A percentile compares a stretch with the other conserved stretches of the same genome.
phyloP scores from a whole-genome alignment of 2,329 filamentous ascomycete species.

The Epichloe sylvatica region DNA sequence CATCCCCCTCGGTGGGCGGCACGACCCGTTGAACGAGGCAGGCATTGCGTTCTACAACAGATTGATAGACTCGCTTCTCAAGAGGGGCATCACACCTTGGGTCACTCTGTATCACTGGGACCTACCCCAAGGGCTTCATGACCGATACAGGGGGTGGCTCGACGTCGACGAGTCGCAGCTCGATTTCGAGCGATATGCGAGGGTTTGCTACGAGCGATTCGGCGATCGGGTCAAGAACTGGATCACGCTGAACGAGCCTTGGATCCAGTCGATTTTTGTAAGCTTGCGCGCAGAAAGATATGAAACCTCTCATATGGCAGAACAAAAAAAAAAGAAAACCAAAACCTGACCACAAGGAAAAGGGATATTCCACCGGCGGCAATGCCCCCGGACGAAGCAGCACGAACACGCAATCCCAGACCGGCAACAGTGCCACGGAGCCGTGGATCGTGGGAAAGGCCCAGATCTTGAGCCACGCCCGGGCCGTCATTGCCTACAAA shows the following conservation, averaged over 20 bases:
- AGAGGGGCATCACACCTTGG: constrained; percentile 44
- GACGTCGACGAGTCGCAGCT: constrained; percentile 17
- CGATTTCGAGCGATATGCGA: constrained; percentile 24
- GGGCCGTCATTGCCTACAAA: constrained; percentile 19
- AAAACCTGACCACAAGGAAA: neutral
- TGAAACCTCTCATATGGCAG: neutral
- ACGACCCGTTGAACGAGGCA: constrained; percentile 48
- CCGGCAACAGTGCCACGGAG: constrained; percentile 21
- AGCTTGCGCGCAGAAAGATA: neutral
- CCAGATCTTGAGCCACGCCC: constrained; percentile 22
- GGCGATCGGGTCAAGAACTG: constrained; percentile 28
- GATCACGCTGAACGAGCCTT: constrained; percentile 27
- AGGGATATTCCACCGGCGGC: constrained; percentile 21
- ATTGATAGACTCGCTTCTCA: constrained; percentile 43
- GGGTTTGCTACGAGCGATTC: constrained; percentile 22
- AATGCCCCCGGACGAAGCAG: constrained; percentile 19
- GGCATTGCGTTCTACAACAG: constrained; percentile 46
- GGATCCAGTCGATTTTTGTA: constrained; percentile 23
- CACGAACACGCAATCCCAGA: constrained; percentile 8
- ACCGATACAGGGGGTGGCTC: constrained; percentile 23
- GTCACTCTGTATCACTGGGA: constrained; percentile 56
- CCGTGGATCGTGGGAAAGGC: constrained; percentile 23
- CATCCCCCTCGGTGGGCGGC: constrained; percentile 48
- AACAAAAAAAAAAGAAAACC: neutral
- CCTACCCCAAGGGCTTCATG: constrained; percentile 21